Evolutionary conservation across 1,284 basidiomycete species (phyloP), one percentile per base, ranked within the genome.

Genomic region (Jaminaea rosea): DNA sequence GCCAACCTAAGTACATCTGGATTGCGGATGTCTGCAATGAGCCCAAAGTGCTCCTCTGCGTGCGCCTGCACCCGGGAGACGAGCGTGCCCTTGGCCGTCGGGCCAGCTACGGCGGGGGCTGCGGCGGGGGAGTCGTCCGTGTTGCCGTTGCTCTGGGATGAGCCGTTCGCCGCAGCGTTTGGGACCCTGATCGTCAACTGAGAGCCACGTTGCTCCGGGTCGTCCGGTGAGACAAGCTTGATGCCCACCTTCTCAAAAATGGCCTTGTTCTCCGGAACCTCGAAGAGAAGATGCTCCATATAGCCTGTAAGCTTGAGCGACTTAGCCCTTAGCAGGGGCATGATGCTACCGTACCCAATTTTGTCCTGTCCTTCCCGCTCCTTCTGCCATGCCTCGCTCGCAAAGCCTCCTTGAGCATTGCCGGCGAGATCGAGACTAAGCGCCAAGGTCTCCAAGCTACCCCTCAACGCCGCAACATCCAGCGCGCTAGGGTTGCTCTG

Each of bases 401-500:
- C 15, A 13, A 17, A 11, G 7, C 19, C 6, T 42, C 11, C 23
- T 42, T n/a, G 19, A 4, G 13, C 19, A 42, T 36, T 21, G 9
- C 34, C 21, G 4, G 34, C 34, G 13, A 50, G 53, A 23, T 59
- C 41, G 9, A 47, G 34, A 1, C 62, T 65, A 24, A 51, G 47
- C 13, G 46, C 37, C 34, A 70, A 49, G 42, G 66, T 67, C 53
- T 72, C 69, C 4, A 72, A 49, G 4, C 59, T 58, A 19, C 69
- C 69, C n/a, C 58, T 56, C 21, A 72, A 50, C 23, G 59, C 50
- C n/a, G 60, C 57, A 79, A 86, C 80, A 44, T 84, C 82, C 52
- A 98, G 78, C 36, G 87, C 83, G 53, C 83, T 85, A 2, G 93
- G 91, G 76, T 94, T 96, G 26, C 90, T 94, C 74, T 92, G 86